Base-by-base conservation (phyloP, 2,329 filamentous ascomycete genomes). In the Stemphylium lycopersici region DNA sequence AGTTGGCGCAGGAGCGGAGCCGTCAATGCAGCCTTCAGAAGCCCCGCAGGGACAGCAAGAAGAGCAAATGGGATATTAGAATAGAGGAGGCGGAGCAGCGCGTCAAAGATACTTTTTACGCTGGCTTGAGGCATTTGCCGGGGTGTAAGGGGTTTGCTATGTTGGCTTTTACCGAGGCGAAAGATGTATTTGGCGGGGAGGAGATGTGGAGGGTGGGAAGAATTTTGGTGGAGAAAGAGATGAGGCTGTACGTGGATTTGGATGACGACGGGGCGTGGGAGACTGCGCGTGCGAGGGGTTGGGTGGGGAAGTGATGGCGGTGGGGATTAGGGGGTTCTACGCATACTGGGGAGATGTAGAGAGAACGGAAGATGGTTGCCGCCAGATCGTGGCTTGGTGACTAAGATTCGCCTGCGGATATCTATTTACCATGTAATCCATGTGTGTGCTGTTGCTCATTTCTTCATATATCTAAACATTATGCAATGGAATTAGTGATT, bases 81-180 rank as follows among this genome's bases (percentile, higher is more conserved):
- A 10, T 62, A 1, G 57, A 65, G 5, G 72, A 73, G 3, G 70
- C 76, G 7, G 71, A 80, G 6, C 53, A 58, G 3, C 73, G 76
- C 44, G 79, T 81, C 3, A 84, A 80, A 57, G 75, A 80, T 1
- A 77, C 84, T 0, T 84, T 84, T 62, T 82, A 84, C 53, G 76
- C 82, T 31, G 85, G 83, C 0, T 63, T 89, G 58, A 76, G 80
- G 38, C 75, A 78, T 13, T 79, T 87, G 64, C 87, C 87, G 0
- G 89, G 87, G 86, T 81, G 79, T 1, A 89, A 89, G 68, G 78
- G 81, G 33, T 79, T 86, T 42, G 74, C 85, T 38, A 78, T 89
- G 73, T 55, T 83, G 22, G 86, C 83, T 0, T 85, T 89, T 52
- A 76, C 58, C 6, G 55, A 77, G 39, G 50, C 49, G 77, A 34